phyloP scores from a whole-genome alignment of 129 eudicot genomes.

The Glebionis coronaria region DNA sequence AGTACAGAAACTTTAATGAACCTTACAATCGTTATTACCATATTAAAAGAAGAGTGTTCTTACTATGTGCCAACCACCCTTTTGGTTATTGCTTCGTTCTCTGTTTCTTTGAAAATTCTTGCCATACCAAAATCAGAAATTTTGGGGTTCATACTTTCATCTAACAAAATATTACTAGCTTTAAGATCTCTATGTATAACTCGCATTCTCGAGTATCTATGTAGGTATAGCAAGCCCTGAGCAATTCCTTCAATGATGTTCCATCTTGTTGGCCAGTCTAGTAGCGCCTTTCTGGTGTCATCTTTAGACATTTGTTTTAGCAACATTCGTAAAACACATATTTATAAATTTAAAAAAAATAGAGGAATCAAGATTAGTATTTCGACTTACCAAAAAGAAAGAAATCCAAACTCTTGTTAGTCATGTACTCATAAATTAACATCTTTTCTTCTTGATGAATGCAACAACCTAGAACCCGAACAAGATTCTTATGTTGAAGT shows the following conservation, averaged over 20 bases:
- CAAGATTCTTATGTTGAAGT: slow-evolving; percentile 42
- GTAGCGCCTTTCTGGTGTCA: slow-evolving; percentile 17
- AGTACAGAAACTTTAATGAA: too few relatives aligned
- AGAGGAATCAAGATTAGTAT: neutral
- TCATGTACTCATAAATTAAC: slow-evolving; percentile 43
- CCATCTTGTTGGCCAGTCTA: slow-evolving; percentile 31
- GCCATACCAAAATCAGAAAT: slow-evolving; percentile 1
- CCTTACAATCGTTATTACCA: neutral
- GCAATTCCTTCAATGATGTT: slow-evolving; percentile 32
- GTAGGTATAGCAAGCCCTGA: slow-evolving; percentile 43
- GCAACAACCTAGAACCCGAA: slow-evolving; percentile 33
- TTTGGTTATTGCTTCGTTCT: neutral
- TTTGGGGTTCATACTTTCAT: neutral
- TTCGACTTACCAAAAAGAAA: slow-evolving; percentile 41
- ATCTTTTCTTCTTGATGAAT: slow-evolving; percentile 32
- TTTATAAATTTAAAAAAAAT: neutral
- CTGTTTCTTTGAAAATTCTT: neutral
- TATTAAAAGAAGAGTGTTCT: neutral
- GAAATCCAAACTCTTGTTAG: slow-evolving; percentile 47
- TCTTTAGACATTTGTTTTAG: neutral
- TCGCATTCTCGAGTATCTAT: slow-evolving; percentile 35
- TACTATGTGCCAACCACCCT: too few relatives aligned
- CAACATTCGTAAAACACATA: neutral
- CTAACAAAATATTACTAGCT: slow-evolving; percentile 19
- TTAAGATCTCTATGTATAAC: slow-evolving; percentile 13